Conservation (phyloP, 768 basidiomycete species). For the Leccinum variicolor region DNA sequence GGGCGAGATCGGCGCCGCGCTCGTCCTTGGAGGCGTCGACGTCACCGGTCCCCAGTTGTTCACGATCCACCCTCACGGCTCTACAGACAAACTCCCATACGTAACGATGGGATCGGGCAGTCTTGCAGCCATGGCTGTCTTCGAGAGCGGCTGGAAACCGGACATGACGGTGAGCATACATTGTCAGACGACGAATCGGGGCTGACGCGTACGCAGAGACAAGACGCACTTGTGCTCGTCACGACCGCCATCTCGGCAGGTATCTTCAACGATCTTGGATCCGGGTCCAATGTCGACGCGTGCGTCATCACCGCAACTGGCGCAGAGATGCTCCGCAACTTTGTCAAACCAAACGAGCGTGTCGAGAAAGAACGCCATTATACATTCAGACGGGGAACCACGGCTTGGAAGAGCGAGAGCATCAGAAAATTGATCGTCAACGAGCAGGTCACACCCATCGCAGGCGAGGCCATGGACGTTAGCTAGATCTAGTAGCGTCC, state of each 20-base stretch:
- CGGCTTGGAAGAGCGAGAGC: conserved; percentile 81
- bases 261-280: conserved; percentile 99
- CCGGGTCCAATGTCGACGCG: conserved; percentile 97
- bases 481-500: conserved; percentile 40
- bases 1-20: conserved; percentile 90
- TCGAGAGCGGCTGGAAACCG: conserved; percentile 82
- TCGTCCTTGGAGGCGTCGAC: conserved; percentile 97
- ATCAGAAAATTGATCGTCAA: conserved; percentile 68
- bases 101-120: conserved; percentile 99
- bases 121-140: conserved; percentile 97
- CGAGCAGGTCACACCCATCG: conserved; percentile 60
- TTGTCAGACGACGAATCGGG: background rate
- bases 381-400: conserved; percentile 81
- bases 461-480: conserved; percentile 78
- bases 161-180: conserved; percentile 67
- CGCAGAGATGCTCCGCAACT: conserved; percentile 94
- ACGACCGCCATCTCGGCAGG: conserved; percentile 87
- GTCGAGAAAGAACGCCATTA: conserved; percentile 69
- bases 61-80: conserved; percentile 94
- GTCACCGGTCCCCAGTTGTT: conserved; percentile 91
- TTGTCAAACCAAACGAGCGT: conserved; percentile 86
- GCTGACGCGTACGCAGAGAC: conserved; percentile 47
- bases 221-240: conserved; percentile 79
- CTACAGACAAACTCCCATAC: conserved; percentile 97
- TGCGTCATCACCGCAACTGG: conserved; percentile 86